phyloP scores from a whole-genome alignment of 2,329 filamentous ascomycete species.

The Xylariaceae sp. region DNA sequence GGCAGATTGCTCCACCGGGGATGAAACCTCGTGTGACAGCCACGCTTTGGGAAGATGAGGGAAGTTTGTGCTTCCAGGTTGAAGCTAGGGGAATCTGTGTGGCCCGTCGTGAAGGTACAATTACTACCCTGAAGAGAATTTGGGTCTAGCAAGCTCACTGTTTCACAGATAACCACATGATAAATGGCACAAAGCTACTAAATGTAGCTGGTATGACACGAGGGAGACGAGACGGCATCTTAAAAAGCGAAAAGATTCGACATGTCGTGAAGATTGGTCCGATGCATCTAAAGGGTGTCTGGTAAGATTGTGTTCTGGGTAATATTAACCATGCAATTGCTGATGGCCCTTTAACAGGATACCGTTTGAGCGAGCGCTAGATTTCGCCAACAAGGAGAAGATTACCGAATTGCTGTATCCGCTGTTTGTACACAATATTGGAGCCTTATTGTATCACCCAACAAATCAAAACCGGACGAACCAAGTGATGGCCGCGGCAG shows the following conservation, averaged over 20 bases:
- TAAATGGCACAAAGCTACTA: slow-evolving; percentile 95
- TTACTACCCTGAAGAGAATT: not conserved
- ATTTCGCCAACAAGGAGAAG: slow-evolving; percentile 99
- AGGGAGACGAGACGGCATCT: slow-evolving; percentile 90
- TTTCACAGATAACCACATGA: slow-evolving; percentile 86
- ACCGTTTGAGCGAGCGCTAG: slow-evolving; percentile 94
- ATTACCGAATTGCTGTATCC: slow-evolving; percentile 96
- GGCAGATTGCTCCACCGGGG: slow-evolving; percentile 87
- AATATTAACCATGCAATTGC: not conserved
- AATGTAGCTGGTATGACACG: slow-evolving; percentile 99
- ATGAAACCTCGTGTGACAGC: slow-evolving; percentile 97
- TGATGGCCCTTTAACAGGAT: slow-evolving; percentile 69
- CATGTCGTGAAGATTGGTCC: slow-evolving; percentile 99
- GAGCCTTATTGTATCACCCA: slow-evolving; percentile 90
- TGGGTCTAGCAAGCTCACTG: slow-evolving; percentile 27
- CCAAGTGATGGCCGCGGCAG: slow-evolving; percentile 85
- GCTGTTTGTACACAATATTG: slow-evolving; percentile 97
- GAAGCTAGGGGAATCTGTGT: slow-evolving; percentile 97
- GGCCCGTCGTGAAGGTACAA: slow-evolving; percentile 83
- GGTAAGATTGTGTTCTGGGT: slow-evolving; percentile 56
- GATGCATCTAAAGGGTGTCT: slow-evolving; percentile 98
- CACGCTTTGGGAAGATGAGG: slow-evolving; percentile 97
- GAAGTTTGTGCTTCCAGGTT: slow-evolving; percentile 96
- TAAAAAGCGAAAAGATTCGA: slow-evolving; percentile 96
- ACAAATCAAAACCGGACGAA: slow-evolving; percentile 83